Evolutionary conservation across 768 basidiomycete genomes (phyloP), one percentile per base, ranked within the genome.

Genomic region (Boletus eberwhitei): DNA sequence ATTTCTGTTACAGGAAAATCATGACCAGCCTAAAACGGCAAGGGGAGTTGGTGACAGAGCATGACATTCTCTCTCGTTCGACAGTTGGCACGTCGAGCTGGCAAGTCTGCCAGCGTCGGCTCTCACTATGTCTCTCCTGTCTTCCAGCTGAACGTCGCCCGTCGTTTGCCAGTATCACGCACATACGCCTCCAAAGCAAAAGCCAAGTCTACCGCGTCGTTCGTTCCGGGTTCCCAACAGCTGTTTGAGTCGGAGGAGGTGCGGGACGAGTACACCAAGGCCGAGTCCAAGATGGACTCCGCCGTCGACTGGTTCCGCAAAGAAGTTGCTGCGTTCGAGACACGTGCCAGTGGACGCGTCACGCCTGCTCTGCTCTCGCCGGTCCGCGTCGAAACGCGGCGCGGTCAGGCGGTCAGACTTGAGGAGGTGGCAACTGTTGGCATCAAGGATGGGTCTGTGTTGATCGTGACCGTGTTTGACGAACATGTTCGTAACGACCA

Each of bases 391-490:
- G 74, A 73, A 49, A 61, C 82, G 4, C 76, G 74, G 5, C 64
- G 66, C 32, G 72, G 73, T 3, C 70, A 73, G 29, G 51, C 70
- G 4, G 67, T 76, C 41, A 75, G 69, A 41, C 69, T 93, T 36
- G 85, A 90, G 39, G 86, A 90, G 50, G 65, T 93, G 24, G 86
- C 91, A 1, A 91, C 90, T 0, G 81, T 93, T 19, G 90, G 91
- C 8, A 83, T 93, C 37, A 76, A 85, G 57, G 88, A 93, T 49
- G 91, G 91, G 1, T 80, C 86, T 7, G 79, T 80, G 50, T 71
- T 93, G 53, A 59, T 93, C 24, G 76, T 93, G 12, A 90, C 88
- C 4, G 75, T 90, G 31, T 92, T 90, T 62, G 87, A 93, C 50
- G 87, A 90, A 66, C 74, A 82, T 65, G 91, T 93, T 68, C 75